phyloP scores from a whole-genome alignment of 225 moss, liverwort and hornwort species.

The Neckera pumila region DNA sequence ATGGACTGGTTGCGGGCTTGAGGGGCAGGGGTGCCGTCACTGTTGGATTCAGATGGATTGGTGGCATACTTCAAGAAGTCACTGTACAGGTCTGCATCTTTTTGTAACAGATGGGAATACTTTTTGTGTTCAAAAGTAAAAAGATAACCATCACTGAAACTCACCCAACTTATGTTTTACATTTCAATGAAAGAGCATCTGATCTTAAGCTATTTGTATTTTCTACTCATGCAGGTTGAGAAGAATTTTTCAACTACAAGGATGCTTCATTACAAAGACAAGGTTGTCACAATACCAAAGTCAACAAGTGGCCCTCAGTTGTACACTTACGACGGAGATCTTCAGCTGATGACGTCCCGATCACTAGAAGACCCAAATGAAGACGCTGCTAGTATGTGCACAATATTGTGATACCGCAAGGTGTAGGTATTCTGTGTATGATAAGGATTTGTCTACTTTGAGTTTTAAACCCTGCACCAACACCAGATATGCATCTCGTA shows the following conservation, averaged over 20 bases:
- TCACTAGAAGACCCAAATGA: not conserved
- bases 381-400: not conserved
- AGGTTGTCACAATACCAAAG: conserved; percentile 37
- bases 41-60: conserved; percentile 61
- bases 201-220: not conserved
- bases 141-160: not conserved
- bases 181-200: not conserved
- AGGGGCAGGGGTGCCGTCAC: conserved; percentile 74
- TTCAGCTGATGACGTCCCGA: conserved; percentile 28
- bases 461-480: not conserved
- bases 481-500: not conserved
- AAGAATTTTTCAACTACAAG: conserved; percentile 33
- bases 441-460: not conserved
- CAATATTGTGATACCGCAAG: conserved; percentile 9
- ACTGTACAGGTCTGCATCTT: conserved; percentile 27
- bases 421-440: not conserved
- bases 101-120: not conserved
- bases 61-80: conserved; percentile 54
- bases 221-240: conserved; percentile 24
- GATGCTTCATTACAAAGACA: conserved; percentile 48
- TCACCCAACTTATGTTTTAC: not conserved
- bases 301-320: conserved; percentile 26
- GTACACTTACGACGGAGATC: conserved; percentile 42
- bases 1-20: conserved; percentile 61
- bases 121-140: not conserved